Conservation (phyloP, 306 rosid genomes). For the Senna tora region DNA sequence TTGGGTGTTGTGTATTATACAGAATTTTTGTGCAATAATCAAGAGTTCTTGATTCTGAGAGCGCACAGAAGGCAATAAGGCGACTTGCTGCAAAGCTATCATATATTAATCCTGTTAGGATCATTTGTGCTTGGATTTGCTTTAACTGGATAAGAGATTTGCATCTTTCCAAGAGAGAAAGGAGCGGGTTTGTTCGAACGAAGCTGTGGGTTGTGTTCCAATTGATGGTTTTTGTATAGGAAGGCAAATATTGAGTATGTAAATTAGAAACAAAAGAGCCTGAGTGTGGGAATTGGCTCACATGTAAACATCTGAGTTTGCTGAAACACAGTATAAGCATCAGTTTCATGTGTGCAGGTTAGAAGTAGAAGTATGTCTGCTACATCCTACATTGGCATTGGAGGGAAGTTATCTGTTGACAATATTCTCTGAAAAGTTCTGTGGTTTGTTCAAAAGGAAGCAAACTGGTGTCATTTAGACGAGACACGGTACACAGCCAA, state of each 20-base stretch:
- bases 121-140: constrained; percentile 80
- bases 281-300: constrained; percentile 22
- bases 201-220: constrained; percentile 66
- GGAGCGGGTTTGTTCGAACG: constrained; percentile 57
- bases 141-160: constrained; percentile 61
- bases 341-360: background rate
- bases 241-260: constrained; percentile 48
- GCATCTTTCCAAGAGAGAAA: constrained; percentile 66
- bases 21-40: constrained; percentile 59
- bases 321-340: constrained; percentile 39
- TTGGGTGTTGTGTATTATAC: constrained; percentile 41
- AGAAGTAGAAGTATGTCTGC: constrained; percentile 2
- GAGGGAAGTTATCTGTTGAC: background rate
- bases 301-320: constrained; percentile 38
- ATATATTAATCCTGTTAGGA: constrained; percentile 52
- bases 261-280: constrained; percentile 28
- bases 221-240: constrained; percentile 48
- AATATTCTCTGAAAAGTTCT: constrained; percentile 6
- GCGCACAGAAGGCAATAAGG: constrained; percentile 76
- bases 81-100: constrained; percentile 67
- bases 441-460: constrained; percentile 1
- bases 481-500: background rate
- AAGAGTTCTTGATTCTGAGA: constrained; percentile 56
- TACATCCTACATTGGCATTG: background rate
- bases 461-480: background rate